Evolutionary conservation across 345 rosid genomes (phyloP).

Genomic region (Cardamine resedifolia): DNA sequence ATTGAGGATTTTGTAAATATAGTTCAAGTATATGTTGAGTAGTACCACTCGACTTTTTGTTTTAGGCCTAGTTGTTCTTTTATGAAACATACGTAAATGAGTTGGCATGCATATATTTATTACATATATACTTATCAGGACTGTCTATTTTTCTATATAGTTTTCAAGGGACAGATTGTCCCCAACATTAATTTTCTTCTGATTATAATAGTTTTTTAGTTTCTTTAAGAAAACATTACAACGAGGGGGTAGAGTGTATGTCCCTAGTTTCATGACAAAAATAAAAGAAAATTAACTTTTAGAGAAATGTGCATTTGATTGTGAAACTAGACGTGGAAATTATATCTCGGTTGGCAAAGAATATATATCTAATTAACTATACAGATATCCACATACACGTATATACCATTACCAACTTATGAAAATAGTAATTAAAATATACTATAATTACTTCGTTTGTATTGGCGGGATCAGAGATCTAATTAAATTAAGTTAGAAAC

Average conservation of each 20-base stretch:
- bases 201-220: constrained; percentile 12
- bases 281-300: not conserved
- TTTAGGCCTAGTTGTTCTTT: not conserved
- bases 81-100: not conserved
- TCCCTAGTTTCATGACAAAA: constrained; percentile 29
- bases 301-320: constrained; percentile 11
- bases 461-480: constrained; percentile 21
- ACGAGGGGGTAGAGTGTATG: constrained; percentile 31
- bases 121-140: constrained; percentile 22
- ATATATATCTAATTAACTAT: not conserved
- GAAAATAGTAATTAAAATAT: not conserved
- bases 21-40: not conserved
- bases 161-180: constrained; percentile 32
- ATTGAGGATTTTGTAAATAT: no score
- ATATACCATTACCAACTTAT: not conserved
- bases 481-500: constrained; percentile 26
- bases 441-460: not conserved
- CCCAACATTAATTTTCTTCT: constrained; percentile 31
- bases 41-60: not conserved
- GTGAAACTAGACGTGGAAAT: constrained; percentile 2
- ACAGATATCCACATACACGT: not conserved
- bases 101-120: constrained; percentile 17
- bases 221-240: constrained; percentile 26
- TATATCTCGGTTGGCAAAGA: not conserved
- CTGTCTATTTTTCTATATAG: constrained; percentile 29